Conservation (phyloP, 1,284 basidiomycete species). For the Cryptococcus sp. region DNA sequence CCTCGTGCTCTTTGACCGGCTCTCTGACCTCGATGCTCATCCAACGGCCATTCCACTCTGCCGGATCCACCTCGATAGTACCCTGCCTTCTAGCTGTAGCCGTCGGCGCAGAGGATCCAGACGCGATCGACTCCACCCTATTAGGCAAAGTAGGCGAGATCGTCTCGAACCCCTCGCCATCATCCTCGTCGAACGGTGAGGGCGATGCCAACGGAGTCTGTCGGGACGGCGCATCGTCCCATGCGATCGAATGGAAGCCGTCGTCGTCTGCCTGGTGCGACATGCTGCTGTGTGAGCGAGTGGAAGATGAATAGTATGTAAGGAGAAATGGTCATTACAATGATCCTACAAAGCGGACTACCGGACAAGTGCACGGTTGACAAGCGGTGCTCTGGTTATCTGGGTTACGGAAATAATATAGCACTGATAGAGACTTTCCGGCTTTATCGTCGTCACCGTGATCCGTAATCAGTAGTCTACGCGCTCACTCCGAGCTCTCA, state of each 20-base stretch:
- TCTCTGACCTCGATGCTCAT: constrained; percentile 83
- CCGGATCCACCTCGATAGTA: constrained; percentile 20
- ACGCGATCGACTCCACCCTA: constrained; percentile 1
- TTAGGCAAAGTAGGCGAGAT: constrained; percentile 32
- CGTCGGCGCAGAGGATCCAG: constrained; percentile 11
- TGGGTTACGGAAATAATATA: no score
- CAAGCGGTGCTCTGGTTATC: no score
- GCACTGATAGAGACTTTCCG: no score
- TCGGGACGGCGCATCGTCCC: constrained; percentile 47
- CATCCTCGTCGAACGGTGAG: constrained; percentile 27
- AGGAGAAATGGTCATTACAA: no score
- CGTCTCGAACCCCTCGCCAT: constrained; percentile 48
- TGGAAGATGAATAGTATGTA: no score
- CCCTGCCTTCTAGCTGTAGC: constrained; percentile 8
- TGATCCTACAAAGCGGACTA: no score
- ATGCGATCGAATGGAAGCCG: constrained; percentile 51
- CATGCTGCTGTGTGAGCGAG: background rate
- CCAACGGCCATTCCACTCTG: constrained; percentile 75
- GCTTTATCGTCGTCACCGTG: no score
- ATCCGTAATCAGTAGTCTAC: no score
- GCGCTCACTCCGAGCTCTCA: no score
- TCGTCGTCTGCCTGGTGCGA: constrained; percentile 42
- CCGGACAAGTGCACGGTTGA: no score
- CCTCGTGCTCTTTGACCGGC: constrained; percentile 91
- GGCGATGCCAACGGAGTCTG: constrained; percentile 9